Conservation (phyloP, 2,329 filamentous ascomycete species). For the Domatiomyces catenatus region DNA sequence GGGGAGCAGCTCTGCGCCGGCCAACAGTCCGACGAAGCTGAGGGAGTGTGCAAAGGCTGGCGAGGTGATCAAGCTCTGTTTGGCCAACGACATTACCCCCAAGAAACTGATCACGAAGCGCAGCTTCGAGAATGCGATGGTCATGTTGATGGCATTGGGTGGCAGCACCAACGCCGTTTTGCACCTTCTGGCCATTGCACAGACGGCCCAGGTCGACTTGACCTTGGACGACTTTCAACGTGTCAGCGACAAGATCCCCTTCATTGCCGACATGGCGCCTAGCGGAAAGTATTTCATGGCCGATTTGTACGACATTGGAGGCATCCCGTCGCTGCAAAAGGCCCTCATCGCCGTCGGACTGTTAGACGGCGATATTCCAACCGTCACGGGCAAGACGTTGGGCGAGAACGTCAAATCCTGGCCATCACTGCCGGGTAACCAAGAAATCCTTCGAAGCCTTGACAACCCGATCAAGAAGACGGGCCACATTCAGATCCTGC, state of each 20-base stretch:
- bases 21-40: slow-evolving; percentile 65
- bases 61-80: slow-evolving; percentile 59
- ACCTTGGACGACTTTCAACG: slow-evolving; percentile 71
- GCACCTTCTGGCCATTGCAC: slow-evolving; percentile 81
- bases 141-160: slow-evolving; percentile 82
- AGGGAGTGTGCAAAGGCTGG: slow-evolving; percentile 73
- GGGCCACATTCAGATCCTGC: slow-evolving; percentile 77
- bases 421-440: slow-evolving; percentile 61
- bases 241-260: slow-evolving; percentile 67
- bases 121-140: slow-evolving; percentile 75
- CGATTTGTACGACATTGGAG: slow-evolving; percentile 72
- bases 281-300: slow-evolving; percentile 76
- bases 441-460: slow-evolving; percentile 69
- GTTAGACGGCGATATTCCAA: slow-evolving; percentile 62
- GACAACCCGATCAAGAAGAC: slow-evolving; percentile 70
- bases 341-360: slow-evolving; percentile 61
- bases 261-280: slow-evolving; percentile 72
- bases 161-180: slow-evolving; percentile 80
- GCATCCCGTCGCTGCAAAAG: slow-evolving; percentile 74
- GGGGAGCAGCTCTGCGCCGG: slow-evolving; percentile 70
- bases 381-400: slow-evolving; percentile 71
- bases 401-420: slow-evolving; percentile 65
- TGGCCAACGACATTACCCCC: slow-evolving; percentile 70
- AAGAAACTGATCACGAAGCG: slow-evolving; percentile 64
- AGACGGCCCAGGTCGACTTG: slow-evolving; percentile 62